Conservation (phyloP, 257 asterid species). For the Thymus quinquecostatus region DNA sequence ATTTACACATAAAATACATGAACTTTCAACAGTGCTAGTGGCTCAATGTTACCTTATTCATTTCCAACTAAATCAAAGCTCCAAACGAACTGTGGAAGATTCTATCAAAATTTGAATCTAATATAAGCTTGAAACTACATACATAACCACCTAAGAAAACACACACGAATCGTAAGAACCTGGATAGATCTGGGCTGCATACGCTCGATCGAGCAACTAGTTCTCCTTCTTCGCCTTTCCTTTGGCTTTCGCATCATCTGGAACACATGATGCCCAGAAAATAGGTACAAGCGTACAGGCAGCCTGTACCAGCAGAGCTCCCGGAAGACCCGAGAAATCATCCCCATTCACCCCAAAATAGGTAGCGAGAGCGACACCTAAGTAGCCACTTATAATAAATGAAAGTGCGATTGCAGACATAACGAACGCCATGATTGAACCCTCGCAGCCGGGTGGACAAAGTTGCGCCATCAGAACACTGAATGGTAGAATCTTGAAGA, state of each 20-base stretch:
- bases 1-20: too few relatives aligned
- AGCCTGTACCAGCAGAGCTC: constrained; percentile 72
- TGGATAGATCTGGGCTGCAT: neutral
- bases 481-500: constrained; percentile 87
- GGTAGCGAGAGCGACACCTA: constrained; percentile 83
- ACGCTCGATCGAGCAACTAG: constrained; percentile 28
- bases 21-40: neutral
- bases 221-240: constrained; percentile 49
- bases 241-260: constrained; percentile 53
- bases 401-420: constrained; percentile 88
- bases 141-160: neutral
- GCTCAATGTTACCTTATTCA: neutral
- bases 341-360: constrained; percentile 59
- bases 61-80: neutral
- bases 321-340: constrained; percentile 68
- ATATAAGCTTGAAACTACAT: neutral
- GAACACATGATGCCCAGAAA: constrained; percentile 61
- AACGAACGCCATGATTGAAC: constrained; percentile 91
- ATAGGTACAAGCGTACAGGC: constrained; percentile 77
- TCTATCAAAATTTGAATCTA: neutral
- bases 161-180: neutral
- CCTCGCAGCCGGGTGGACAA: constrained; percentile 95
- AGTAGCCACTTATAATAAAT: constrained; percentile 73
- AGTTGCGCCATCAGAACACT: constrained; percentile 78
- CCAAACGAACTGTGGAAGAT: neutral